Conservation (phyloP, 306 rosid genomes). For the Medicago arabica region DNA sequence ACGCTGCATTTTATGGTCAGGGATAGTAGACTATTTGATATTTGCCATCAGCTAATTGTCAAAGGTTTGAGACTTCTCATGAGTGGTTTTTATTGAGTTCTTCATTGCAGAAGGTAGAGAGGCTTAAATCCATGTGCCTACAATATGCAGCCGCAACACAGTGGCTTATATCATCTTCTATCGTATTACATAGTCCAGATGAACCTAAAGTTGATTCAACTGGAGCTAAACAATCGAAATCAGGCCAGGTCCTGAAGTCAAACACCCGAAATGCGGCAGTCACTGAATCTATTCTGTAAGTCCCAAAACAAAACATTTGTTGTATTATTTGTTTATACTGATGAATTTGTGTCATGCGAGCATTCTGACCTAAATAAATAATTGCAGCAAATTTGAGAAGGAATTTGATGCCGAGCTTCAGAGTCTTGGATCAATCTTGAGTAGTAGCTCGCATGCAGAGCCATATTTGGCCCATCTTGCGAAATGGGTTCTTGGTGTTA, state of each 20-base stretch:
- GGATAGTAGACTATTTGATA: conserved; percentile 1
- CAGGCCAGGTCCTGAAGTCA: conserved; percentile 62
- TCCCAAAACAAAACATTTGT: conserved; percentile 22
- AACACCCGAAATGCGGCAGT: conserved; percentile 61
- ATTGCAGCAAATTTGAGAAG: conserved; percentile 84
- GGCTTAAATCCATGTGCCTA: conserved; percentile 79
- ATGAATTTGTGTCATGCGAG: background rate
- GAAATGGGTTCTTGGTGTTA: conserved; percentile 78
- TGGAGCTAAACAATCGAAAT: conserved; percentile 55
- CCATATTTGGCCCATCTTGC: conserved; percentile 89
- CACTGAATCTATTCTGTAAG: conserved; percentile 86
- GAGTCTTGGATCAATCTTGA: conserved; percentile 79
- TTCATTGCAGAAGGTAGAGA: conserved; percentile 85
- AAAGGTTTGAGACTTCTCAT: background rate
- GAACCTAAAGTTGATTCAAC: conserved; percentile 53
- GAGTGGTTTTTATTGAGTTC: conserved; percentile 40
- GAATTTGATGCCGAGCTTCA: conserved; percentile 85
- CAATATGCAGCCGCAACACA: conserved; percentile 94
- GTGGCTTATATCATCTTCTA: conserved; percentile 85
- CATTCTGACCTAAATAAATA: conserved; percentile 31
- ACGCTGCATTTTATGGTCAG: conserved; percentile 14
- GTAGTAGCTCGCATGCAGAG: conserved; percentile 83
- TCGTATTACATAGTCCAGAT: conserved; percentile 55
- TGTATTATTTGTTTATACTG: background rate
- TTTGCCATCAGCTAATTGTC: conserved; percentile 4